Base-by-base conservation (phyloP, 140 eudicot species). In the Oenanthe javanica region DNA sequence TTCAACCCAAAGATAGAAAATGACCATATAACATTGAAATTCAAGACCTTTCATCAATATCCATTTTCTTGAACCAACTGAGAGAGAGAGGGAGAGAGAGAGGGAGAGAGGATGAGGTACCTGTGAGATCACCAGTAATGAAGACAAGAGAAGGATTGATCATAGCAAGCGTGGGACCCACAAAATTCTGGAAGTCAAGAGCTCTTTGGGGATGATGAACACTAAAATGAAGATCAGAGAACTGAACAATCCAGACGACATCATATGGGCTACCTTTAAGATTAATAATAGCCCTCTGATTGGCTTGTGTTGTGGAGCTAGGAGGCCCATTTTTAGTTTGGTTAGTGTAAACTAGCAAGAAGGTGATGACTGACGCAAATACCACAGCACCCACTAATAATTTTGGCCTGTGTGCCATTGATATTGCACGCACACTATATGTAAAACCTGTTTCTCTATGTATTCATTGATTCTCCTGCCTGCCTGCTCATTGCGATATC, bases 111-210 rank as follows among this genome's bases (percentile, higher is more conserved):
- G n/a, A n/a, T n/a, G n/a, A n/a, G n/a, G n/a, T n/a, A 95, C 99
- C 99, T 81, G 99, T 92, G 78, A 95, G 97, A 89, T 95, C 99
- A 47, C 97, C 99, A 40, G 99, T 95, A 87, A 95, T 76, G 79
- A 95, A 73, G 27, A 95, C 99, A 10, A 95, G 80, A 38, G 93
- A 88, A 84, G 99, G 99, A 51, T 89, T 90, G 82, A 95, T 86
- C 84, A 94, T 63, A 50, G 91, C 77, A 78, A 95, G 93, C 49
- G 89, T 42, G 40, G 93, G 87, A 4, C 86, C 88, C 49, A 95
- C 93, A 38, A 86, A 75, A 5, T 81, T 74, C 80, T 73, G 86
- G 88, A 95, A 92, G 21, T 92, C 96, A 2, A 14, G 78, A 74
- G 97, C 99, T 72, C 97, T 83, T 12, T 95, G 89, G 14, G 99